Base-by-base conservation (phyloP, 2,329 filamentous ascomycete species). In the Cladophialophora immunda region DNA sequence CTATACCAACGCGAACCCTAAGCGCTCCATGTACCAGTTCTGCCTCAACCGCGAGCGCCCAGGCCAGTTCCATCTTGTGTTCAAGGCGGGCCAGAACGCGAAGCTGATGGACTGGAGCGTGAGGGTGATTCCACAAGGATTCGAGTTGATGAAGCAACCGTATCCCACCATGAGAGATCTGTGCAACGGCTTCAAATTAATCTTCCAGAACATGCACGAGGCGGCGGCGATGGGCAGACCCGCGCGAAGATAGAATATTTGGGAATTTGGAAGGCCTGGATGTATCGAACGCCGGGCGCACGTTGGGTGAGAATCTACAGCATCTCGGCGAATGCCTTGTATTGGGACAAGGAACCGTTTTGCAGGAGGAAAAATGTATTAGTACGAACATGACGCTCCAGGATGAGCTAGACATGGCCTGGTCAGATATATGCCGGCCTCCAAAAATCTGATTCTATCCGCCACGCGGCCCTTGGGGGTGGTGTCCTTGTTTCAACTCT, bases 151-250 rank as follows among this genome's bases (percentile, higher is more conserved):
- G 80, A 92, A 91, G 72, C 91, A 92, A 72, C 87, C 90, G 60
- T 99, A 99, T 77, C 94, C 95, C 0, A 94, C 98, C 75, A 97
- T 98, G 92, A 87, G 91, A 72, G 93, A 93, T 57, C 83, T 99
- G 70, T 97, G 94, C 84, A 99, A 99, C 81, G 95, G 94, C 5
- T 98, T 98, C 85, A 98, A 98, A 85, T 80, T 94, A 75, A 84
- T 94, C 62, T 93, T 93, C 77, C 84, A 84, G 67, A 91, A 89
- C 78, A 84, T 90, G 85, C 66, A 70, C 38, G 55, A 67, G 38
- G 58, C 68, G 25, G 67, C 67, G 19, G 54, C 34, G 15, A 60
- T 66, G 17, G 63, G 58, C 19, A 64, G 64, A 25, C 47, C 56
- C 19, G 55, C 27, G 57, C 56, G 66, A 38, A 65, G 66, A 62